Conservation (phyloP, 345 rosid species). For the Theobroma cacao region DNA sequence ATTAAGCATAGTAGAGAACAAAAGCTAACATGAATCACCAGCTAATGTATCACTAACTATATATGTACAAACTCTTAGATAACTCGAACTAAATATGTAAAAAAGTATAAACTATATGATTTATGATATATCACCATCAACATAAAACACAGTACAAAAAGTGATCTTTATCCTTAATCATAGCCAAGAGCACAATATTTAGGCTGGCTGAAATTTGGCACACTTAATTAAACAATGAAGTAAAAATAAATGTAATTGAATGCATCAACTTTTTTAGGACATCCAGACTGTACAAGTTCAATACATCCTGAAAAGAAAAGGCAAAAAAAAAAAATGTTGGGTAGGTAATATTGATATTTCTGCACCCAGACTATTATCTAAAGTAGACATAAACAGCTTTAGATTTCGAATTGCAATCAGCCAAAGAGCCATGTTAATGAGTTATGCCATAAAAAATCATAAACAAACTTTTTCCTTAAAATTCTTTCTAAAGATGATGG, state of each 20-base stretch:
- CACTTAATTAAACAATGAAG: background rate
- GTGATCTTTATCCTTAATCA: background rate
- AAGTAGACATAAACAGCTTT: too few species aligned
- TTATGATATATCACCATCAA: background rate
- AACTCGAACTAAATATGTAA: background rate
- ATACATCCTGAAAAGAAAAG: background rate
- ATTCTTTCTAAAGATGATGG: too few species aligned
- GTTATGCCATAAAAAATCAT: too few species aligned
- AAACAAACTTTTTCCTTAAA: too few species aligned
- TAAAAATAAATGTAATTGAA: background rate
- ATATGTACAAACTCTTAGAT: background rate
- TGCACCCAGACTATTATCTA: too few species aligned
- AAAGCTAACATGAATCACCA: background rate
- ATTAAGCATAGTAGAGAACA: background rate
- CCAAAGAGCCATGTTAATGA: too few species aligned
- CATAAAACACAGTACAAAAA: background rate
- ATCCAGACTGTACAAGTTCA: background rate
- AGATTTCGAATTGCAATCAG: too few species aligned
- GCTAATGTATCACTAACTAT: background rate
- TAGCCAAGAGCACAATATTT: background rate
- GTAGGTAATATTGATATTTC: too few species aligned
- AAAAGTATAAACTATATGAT: background rate
- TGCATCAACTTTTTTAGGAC: background rate
- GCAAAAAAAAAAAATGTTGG: too few species aligned
- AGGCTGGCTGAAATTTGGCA: background rate